Evolutionary conservation across 345 rosid genomes (phyloP).

Genomic region (Dipteronia dyeriana): DNA sequence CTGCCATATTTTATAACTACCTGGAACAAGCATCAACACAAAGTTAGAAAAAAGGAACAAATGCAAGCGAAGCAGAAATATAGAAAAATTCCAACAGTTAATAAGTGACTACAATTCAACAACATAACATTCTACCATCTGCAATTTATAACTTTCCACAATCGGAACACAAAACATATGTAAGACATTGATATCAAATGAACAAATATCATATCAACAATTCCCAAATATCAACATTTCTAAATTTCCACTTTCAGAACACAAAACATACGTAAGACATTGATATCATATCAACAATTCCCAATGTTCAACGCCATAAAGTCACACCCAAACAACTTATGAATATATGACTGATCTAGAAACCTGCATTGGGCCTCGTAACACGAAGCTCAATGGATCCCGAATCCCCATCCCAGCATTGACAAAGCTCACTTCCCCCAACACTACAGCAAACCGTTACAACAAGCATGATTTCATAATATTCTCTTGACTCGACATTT

Average conservation of each 20-base stretch:
- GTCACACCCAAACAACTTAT: background rate
- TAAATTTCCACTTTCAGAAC: too few species aligned
- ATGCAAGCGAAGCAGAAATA: background rate
- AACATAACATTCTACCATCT: background rate
- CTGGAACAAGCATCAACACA: slow-evolving; percentile 19
- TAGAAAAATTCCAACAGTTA: background rate
- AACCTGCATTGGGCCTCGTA: background rate
- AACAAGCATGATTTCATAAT: background rate
- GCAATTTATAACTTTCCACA: background rate
- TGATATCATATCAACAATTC: background rate
- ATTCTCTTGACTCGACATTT: background rate
- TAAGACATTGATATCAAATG: background rate
- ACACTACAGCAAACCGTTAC: background rate
- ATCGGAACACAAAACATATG: background rate
- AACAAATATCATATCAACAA: background rate
- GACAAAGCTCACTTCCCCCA: too few species aligned
- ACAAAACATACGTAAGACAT: background rate
- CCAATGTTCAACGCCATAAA: background rate
- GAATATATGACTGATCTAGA: background rate
- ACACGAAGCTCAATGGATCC: background rate
- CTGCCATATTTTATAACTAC: slow-evolving; percentile 48
- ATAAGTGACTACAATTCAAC: background rate
- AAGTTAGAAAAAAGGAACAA: background rate
- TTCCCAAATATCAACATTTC: too few species aligned
- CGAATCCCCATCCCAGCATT: background rate